Evolutionary conservation across 192 early-diverging fungal genomes (phyloP), one percentile per base, ranked within the genome.

Genomic region (Rhizophagus prolifer): DNA sequence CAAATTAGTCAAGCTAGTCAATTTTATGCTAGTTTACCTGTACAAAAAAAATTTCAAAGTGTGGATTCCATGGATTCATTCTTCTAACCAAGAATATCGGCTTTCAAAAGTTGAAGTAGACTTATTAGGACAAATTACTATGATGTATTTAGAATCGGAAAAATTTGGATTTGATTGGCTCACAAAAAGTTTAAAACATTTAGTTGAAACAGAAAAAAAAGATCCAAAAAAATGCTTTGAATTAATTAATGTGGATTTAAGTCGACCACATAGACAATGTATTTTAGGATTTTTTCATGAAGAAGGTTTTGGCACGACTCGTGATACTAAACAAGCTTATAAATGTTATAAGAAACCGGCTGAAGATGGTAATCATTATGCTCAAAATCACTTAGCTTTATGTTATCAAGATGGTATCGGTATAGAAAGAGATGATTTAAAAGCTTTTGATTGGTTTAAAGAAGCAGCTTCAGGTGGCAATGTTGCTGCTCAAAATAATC

Each of bases 381-480:
- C 93, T 26, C 91, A 94, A 75, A 95, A 94, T 76, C 93, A 92
- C 13, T 86, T 96, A 25, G 95, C 93, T 6, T 92, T 91, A 75
- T 85, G 94, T 36, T 95, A 93, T 70, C 94, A 94, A 77, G 92
- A 95, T 82, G 94, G 94, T 9, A 78, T 92, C 6, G 94, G 94
- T n/a, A 76, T 88, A 2, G 81, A 88, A 62, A 85, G 83, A 78
- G 82, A 89, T 74, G 64, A 77, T 25, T 73, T 83, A 60, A 84
- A 89, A 78, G 91, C 94, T 7, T 84, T 93, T 8, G 79, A 86
- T 58, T 89, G 94, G 84, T 88, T 93, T 67, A 81, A 87, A 21
- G 82, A 87, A 63, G 87, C 93, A 12, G 92, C 94, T 3, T 80
- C 90, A 36, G 85, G 89, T 68, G 90, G 91, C 60, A 92, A 95